These are phyloP conservation scores for Aspergillus carlsbadensis DNA, from an alignment of 495 filamentous ascomycete genomes.

Conservation along the genomic window DNA sequence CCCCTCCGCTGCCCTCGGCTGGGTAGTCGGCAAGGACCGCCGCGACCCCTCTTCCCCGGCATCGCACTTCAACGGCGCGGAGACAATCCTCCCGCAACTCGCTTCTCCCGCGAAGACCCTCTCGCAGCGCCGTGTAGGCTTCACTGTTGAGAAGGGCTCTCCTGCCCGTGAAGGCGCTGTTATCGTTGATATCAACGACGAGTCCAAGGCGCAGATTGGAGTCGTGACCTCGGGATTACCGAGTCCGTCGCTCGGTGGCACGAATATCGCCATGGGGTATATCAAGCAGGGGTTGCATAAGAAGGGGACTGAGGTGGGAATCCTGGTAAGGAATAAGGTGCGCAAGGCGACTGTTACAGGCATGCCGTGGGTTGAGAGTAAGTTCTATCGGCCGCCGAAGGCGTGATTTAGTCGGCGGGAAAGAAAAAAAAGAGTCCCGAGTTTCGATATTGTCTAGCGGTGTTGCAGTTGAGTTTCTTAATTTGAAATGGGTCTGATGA, in stretches of 20 bases:
- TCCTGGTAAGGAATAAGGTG: conserved; percentile 77
- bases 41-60: conserved; percentile 49
- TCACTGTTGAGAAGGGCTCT: conserved; percentile 76
- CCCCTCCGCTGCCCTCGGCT: conserved; percentile 76
- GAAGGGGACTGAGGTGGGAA: conserved; percentile 77
- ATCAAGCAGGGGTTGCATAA: conserved; percentile 80
- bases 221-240: conserved; percentile 89
- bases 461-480: neutral
- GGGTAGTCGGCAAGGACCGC: conserved; percentile 80
- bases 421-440: too few species aligned
- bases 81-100: conserved; percentile 69
- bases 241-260: conserved; percentile 75
- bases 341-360: conserved; percentile 78
- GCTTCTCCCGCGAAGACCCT: conserved; percentile 64
- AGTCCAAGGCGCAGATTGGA: conserved; percentile 55
- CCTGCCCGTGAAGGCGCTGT: conserved; percentile 88
- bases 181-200: conserved; percentile 61
- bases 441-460: neutral
- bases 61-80: conserved; percentile 69
- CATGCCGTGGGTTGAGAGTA: conserved; percentile 90
- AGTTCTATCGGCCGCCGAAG: conserved; percentile 57
- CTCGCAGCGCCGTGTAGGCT: conserved; percentile 69
- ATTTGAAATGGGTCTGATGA: neutral
- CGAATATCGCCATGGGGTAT: conserved; percentile 97
- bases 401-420: too few species aligned